Conservation (phyloP, 495 filamentous ascomycete genomes). For the Daldinia caldariorum region DNA sequence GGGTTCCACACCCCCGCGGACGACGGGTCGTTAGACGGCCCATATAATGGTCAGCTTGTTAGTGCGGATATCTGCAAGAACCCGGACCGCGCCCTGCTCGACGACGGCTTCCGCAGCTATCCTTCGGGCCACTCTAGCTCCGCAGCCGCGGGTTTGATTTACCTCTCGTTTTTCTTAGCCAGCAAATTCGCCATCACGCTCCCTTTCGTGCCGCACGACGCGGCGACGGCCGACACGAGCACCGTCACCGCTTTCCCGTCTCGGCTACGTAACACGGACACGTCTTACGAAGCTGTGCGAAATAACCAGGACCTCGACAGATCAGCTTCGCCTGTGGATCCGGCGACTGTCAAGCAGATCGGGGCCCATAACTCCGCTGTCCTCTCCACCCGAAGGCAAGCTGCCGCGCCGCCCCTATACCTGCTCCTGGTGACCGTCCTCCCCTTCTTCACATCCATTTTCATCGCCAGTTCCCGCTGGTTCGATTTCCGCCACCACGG, state of each 20-base stretch:
- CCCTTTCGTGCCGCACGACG: constrained; percentile 63
- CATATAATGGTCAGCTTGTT: constrained; percentile 64
- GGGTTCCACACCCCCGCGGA: constrained; percentile 52
- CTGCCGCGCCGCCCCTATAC: constrained; percentile 74
- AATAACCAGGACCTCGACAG: constrained; percentile 31
- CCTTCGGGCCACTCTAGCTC: constrained; percentile 73
- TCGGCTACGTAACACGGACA: constrained; percentile 44
- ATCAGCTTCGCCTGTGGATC: constrained; percentile 38
- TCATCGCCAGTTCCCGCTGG: constrained; percentile 67
- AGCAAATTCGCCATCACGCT: constrained; percentile 68
- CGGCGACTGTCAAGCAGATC: constrained; percentile 48
- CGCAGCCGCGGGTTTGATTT: constrained; percentile 80
- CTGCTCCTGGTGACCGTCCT: constrained; percentile 75
- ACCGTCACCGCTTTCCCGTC: constrained; percentile 61
- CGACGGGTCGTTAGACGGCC: constrained; percentile 50
- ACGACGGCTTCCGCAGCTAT: constrained; percentile 89
- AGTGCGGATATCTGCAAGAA: constrained; percentile 75
- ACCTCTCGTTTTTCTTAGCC: constrained; percentile 75
- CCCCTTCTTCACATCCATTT: constrained; percentile 64
- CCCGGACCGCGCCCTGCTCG: constrained; percentile 68
- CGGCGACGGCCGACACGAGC: constrained; percentile 47
- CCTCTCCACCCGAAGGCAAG: constrained; percentile 64
- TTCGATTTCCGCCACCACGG: constrained; percentile 89
- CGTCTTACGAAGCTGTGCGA: constrained; percentile 44
- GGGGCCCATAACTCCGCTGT: constrained; percentile 58